Conservation (phyloP, 1,139 yeast genomes). For the Yamadazyma mexicana region DNA sequence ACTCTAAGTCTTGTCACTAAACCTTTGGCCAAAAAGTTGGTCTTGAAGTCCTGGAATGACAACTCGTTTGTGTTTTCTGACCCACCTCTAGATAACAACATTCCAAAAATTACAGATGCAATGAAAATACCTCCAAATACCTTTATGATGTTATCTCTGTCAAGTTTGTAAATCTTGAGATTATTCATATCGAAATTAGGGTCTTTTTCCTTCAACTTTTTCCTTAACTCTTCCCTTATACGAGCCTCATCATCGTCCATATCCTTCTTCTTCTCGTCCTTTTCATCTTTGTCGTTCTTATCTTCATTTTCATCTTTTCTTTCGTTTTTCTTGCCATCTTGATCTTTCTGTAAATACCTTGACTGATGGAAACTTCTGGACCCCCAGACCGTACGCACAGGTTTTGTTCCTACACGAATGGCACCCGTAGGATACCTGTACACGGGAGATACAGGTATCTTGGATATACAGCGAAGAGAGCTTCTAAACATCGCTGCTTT, state of each 20-base stretch:
- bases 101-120: conserved; percentile 15
- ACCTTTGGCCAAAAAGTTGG: conserved; percentile 80
- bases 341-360: neutral
- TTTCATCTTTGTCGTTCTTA: conserved; percentile 12
- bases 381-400: neutral
- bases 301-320: conserved; percentile 11
- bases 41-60: conserved; percentile 89
- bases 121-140: conserved; percentile 15
- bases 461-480: conserved; percentile 5
- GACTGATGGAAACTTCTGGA: neutral
- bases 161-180: conserved; percentile 32
- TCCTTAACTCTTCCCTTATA: conserved; percentile 33
- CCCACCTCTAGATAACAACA: conserved; percentile 15
- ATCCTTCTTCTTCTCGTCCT: conserved; percentile 10
- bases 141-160: conserved; percentile 22
- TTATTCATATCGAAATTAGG: conserved; percentile 32
- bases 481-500: conserved; percentile 4
- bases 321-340: conserved; percentile 4
- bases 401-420: neutral
- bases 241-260: conserved; percentile 26
- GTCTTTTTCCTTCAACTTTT: conserved; percentile 31
- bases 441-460: neutral
- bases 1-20: conserved; percentile 75
- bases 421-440: neutral
- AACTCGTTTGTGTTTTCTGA: conserved; percentile 39